Percentiles rank a stretch among this genome's conserved stretches.
phyloP scores from a whole-genome alignment of 108 stramenopile species.

The Skeletonema marinoi region DNA sequence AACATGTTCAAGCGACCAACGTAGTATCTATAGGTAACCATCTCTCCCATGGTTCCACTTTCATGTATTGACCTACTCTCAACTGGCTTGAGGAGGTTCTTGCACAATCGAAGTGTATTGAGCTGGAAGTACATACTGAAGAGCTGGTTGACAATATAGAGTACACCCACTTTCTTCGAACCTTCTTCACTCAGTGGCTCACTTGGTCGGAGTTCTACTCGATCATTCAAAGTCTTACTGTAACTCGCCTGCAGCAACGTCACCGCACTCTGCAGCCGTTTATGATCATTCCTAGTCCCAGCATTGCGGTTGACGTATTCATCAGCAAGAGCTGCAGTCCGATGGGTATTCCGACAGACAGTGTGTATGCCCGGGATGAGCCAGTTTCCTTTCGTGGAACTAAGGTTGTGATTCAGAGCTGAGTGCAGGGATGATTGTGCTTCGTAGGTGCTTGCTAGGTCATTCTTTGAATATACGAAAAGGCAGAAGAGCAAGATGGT shows the following conservation, averaged over 20 bases:
- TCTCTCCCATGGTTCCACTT: conserved; percentile 78
- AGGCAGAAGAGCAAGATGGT: neutral
- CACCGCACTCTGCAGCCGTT: conserved; percentile 77
- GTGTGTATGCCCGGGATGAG: conserved; percentile 80
- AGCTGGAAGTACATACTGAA: conserved; percentile 94
- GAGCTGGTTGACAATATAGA: conserved; percentile 88
- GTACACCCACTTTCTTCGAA: conserved; percentile 83
- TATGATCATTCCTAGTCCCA: conserved; percentile 55
- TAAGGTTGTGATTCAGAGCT: conserved; percentile 65
- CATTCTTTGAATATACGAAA: conserved; percentile 37
- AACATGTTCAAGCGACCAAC: conserved; percentile 92
- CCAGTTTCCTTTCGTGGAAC: conserved; percentile 80
- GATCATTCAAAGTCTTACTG: conserved; percentile 86
- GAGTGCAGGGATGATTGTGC: conserved; percentile 72
- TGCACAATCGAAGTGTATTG: conserved; percentile 92
- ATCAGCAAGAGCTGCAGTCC: conserved; percentile 69
- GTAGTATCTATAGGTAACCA: conserved; percentile 94
- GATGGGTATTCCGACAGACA: conserved; percentile 75
- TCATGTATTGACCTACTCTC: conserved; percentile 74
- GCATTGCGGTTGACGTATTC: conserved; percentile 25
- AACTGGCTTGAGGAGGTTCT: conserved; percentile 86
- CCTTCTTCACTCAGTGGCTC: conserved; percentile 64
- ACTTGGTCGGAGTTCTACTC: conserved; percentile 61
- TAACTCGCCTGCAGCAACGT: conserved; percentile 80
- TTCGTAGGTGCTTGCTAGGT: conserved; percentile 57